Conservation (phyloP, 2,329 filamentous ascomycete genomes). For the Pseudocercospora pini-densiflorae region DNA sequence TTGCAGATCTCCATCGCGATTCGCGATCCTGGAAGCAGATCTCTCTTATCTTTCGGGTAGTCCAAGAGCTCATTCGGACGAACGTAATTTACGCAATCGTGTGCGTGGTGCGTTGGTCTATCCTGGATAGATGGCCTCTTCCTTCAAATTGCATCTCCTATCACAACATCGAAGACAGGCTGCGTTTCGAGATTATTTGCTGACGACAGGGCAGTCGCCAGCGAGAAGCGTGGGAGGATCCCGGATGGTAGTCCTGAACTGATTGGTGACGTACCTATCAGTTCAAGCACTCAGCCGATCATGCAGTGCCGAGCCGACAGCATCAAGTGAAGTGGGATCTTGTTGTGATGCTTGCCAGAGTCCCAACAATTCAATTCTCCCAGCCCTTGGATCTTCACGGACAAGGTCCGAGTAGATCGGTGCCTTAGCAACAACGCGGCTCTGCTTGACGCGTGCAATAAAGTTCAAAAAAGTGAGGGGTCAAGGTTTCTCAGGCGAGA, state of each 20-base stretch:
- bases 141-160: too few species aligned
- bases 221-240: too few species aligned
- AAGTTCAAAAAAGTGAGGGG: background rate
- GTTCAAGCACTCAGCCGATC: too few species aligned
- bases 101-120: background rate
- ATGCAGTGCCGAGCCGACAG: too few species aligned
- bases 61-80: background rate
- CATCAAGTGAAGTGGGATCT: too few species aligned
- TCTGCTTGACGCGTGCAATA: background rate
- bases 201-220: too few species aligned
- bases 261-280: too few species aligned
- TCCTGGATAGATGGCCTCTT: background rate
- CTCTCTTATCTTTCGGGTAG: background rate
- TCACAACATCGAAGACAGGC: too few species aligned
- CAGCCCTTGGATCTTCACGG: background rate
- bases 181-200: too few species aligned
- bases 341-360: too few species aligned
- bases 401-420: background rate
- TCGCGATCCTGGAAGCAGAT: background rate
- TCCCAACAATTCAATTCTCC: background rate
- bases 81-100: background rate
- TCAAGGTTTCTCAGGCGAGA: background rate
- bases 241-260: too few species aligned
- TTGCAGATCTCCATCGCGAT: background rate
- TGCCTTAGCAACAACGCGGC: background rate